Conservation (phyloP, 1,139 yeast genomes). For the Scheffersomyces segobiensis region DNA sequence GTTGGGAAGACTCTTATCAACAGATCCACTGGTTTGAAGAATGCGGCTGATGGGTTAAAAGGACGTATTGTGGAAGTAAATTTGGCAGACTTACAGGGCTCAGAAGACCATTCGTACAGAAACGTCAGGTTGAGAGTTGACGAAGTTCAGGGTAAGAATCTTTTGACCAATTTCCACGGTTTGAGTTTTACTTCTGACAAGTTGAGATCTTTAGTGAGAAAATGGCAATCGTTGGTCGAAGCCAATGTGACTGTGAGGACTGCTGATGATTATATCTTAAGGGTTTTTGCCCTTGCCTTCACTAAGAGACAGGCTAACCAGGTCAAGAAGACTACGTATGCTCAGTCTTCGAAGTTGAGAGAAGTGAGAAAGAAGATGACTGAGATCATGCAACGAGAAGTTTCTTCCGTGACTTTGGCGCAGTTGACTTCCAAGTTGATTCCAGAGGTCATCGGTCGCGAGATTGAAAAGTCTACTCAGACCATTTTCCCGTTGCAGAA, state of each 20-base stretch:
- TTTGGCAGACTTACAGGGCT: conserved; percentile 53
- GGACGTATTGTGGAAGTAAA: conserved; percentile 53
- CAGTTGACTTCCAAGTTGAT: conserved; percentile 53
- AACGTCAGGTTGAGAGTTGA: conserved; percentile 55
- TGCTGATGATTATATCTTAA: conserved; percentile 50
- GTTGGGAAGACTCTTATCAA: conserved; percentile 54
- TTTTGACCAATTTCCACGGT: conserved; percentile 56
- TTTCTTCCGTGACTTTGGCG: conserved; percentile 50
- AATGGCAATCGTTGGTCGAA: conserved; percentile 56
- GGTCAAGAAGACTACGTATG: conserved; percentile 52
- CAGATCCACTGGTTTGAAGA: conserved; percentile 54
- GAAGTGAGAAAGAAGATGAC: conserved; percentile 54
- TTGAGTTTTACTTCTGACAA: conserved; percentile 52
- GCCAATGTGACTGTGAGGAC: conserved; percentile 55
- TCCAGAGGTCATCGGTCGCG: conserved; percentile 56
- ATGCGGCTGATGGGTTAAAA: conserved; percentile 54
- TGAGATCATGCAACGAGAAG: conserved; percentile 55
- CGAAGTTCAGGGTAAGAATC: conserved; percentile 56
- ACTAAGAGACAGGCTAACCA: conserved; percentile 56
- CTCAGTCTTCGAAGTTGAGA: conserved; percentile 52
- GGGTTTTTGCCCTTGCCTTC: conserved; percentile 54
- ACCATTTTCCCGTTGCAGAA: conserved; percentile 53
- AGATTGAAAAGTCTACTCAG: conserved; percentile 53
- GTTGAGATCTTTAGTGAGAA: conserved; percentile 53
- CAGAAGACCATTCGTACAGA: conserved; percentile 55